Conservation (phyloP, 495 filamentous ascomycete genomes). For the Penicillium chermesinum region DNA sequence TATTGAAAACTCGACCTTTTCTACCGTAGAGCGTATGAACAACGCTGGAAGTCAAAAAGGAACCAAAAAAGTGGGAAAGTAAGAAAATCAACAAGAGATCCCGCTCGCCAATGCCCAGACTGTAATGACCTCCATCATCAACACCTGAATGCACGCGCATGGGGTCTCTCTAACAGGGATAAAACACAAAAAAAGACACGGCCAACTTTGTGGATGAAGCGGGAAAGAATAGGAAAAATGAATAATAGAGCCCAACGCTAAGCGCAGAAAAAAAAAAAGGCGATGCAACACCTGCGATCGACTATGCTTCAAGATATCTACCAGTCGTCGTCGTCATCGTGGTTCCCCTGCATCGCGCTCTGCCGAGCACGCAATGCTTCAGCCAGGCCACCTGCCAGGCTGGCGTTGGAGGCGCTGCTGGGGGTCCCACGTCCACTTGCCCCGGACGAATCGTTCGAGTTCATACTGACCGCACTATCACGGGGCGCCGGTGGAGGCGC, state of each 20-base stretch:
- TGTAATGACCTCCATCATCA: conserved; percentile 14
- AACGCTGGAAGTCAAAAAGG: not conserved
- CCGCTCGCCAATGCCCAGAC: conserved; percentile 11
- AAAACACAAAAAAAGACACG: conserved; percentile 2
- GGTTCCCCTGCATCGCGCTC: conserved; percentile 58
- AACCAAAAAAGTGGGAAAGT: not conserved
- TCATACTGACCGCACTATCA: conserved; percentile 70
- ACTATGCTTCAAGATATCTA: conserved; percentile 18
- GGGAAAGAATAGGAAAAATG: conserved; percentile 6
- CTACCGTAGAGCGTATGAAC: not conserved
- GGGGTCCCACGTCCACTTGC: conserved; percentile 64
- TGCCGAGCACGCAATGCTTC: conserved; percentile 75
- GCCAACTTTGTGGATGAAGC: conserved; percentile 9
- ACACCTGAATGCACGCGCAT: conserved; percentile 9
- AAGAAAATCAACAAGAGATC: conserved; percentile 1
- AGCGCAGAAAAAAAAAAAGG: conserved; percentile 20
- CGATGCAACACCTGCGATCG: conserved; percentile 12
- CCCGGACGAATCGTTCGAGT: conserved; percentile 54
- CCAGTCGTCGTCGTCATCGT: conserved; percentile 67
- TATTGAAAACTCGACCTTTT: conserved; percentile 4
- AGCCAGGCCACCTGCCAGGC: conserved; percentile 78
- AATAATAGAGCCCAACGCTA: conserved; percentile 20
- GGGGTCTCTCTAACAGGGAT: conserved; percentile 10
- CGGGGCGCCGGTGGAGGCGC: conserved; percentile 56
- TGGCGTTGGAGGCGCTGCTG: conserved; percentile 60